A percentile compares a stretch with the other conserved stretches of the same genome.
Conservation (phyloP, 1,284 basidiomycete species). For the Ustilago nuda region DNA sequence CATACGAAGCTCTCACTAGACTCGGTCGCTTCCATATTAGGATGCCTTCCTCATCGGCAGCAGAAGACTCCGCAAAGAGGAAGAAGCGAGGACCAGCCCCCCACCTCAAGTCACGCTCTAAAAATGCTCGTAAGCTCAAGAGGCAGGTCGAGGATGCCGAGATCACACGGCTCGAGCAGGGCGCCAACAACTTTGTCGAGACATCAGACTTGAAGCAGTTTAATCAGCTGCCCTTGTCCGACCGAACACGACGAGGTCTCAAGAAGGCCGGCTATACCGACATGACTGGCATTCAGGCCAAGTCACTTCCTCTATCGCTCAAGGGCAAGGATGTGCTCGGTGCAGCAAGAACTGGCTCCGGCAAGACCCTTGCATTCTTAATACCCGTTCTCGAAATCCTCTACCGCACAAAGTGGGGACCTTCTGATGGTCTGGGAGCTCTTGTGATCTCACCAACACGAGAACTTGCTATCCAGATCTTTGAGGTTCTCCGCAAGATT, state of each 20-base stretch:
- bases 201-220: conserved; percentile 47
- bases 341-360: conserved; percentile 82
- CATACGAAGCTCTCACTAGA: neutral
- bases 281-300: conserved; percentile 66
- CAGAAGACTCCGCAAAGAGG: conserved; percentile 45
- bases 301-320: conserved; percentile 61
- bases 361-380: conserved; percentile 85
- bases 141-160: conserved; percentile 57
- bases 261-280: conserved; percentile 63
- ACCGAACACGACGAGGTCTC: conserved; percentile 58
- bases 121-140: conserved; percentile 58
- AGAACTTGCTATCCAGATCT: conserved; percentile 96
- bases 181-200: conserved; percentile 32
- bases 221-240: conserved; percentile 60
- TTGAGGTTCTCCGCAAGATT: conserved; percentile 91
- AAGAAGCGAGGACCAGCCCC: conserved; percentile 38
- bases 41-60: conserved; percentile 34
- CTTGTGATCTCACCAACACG: conserved; percentile 94
- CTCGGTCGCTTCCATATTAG: neutral
- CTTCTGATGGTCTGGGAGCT: conserved; percentile 86
- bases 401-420: conserved; percentile 81
- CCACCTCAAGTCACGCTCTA: conserved; percentile 52
- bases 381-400: conserved; percentile 81
- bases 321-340: conserved; percentile 74
- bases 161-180: conserved; percentile 53